Base-by-base conservation (phyloP, 768 basidiomycete species). In the Lyophyllum shimeji region DNA sequence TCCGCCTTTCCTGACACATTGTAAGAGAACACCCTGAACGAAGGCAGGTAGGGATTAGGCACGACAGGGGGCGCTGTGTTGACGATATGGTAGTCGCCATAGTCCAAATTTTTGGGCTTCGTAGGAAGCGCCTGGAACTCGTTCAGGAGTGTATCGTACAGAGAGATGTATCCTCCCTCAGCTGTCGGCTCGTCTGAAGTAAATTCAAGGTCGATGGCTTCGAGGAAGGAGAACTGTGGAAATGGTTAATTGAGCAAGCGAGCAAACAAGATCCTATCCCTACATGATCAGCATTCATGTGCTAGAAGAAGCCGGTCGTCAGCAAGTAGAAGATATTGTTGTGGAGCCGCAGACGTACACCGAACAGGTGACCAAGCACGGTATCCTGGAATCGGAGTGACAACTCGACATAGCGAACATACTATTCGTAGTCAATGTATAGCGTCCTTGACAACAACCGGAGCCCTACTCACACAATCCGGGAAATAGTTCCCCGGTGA, bases 281-380 rank as follows among this genome's bases (percentile, higher is more conserved):
- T 78, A 87, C 87, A 72, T 87, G 85, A 73, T 95, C 93, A 17
- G 83, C 81, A 69, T 95, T 93, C 89, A 89, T 89, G 69, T 93
- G 87, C 85, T 88, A 56, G 51, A 53, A 33, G 46, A 57, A 40
- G 17, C 37, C 58, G 67, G 55, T 7, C 40, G 46, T 65, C 71
- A 65, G 69, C 55, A 61, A 70, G 34, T 66, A 63, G 40, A 70
- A 66, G 48, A 68, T 12, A 15, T 18, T 49, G 34, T 29, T 48
- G 33, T 42, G 42, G 51, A 49, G 34, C 40, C 63, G 66, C 58
- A 25, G 13, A 74, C 87, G 69, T 74, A 90, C 91, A 68, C 89
- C 93, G 60, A 78, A 95, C 29, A 95, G 71, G 71, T 93, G 90
- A 1, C 93, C 93, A 34, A 95, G 74, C 60, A 95, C 88, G 8